Conservation (phyloP, 78 protist species). For the Carpediemonas membranifera region DNA sequence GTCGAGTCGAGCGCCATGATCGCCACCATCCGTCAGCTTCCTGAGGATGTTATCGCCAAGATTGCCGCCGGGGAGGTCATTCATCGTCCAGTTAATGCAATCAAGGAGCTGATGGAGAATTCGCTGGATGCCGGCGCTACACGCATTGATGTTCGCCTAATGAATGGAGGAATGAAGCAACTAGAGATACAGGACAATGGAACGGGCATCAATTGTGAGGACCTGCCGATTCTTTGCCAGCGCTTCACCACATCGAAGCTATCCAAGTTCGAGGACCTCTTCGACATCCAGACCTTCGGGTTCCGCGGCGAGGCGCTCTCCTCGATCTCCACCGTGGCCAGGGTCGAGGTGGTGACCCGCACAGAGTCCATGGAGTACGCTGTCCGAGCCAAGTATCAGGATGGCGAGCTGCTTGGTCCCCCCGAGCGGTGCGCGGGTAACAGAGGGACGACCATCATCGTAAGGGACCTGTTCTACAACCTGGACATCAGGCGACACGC, state of each 20-base stretch:
- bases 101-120: conserved; percentile 85
- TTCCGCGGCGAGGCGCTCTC: conserved; percentile 96
- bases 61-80: conserved; percentile 90
- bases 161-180: conserved; percentile 70
- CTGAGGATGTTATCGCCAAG: conserved; percentile 61
- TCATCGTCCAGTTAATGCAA: conserved; percentile 58
- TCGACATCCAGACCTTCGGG: conserved; percentile 56
- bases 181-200: conserved; percentile 81
- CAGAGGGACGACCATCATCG: conserved; percentile 38
- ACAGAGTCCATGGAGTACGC: conserved; percentile 34
- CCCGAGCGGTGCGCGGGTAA: not conserved
- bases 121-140: conserved; percentile 80
- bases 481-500: conserved; percentile 52
- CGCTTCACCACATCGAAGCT: conserved; percentile 79
- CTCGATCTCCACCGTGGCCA: conserved; percentile 74
- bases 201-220: conserved; percentile 68
- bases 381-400: not conserved
- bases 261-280: conserved; percentile 62
- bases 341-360: conserved; percentile 65
- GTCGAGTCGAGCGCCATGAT: not conserved
- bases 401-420: not conserved
- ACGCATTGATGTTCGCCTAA: conserved; percentile 41
- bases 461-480: conserved; percentile 84
- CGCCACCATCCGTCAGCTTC: conserved; percentile 43
- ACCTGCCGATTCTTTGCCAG: conserved; percentile 71